These are phyloP conservation scores for Macrotyloma uniflorum DNA, from an alignment of 306 rosid species.

Conservation along the genomic window DNA sequence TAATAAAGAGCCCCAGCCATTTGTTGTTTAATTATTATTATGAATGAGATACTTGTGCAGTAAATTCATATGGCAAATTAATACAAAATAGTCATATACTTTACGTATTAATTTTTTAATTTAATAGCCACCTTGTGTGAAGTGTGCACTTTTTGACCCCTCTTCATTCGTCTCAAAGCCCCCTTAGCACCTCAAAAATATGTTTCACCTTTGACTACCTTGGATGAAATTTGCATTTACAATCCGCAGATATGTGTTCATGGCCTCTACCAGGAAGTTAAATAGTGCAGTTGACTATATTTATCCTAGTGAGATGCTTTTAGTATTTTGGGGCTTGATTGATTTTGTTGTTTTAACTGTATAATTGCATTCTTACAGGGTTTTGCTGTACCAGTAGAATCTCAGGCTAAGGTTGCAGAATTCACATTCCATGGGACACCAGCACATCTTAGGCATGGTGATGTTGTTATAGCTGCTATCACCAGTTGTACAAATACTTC, in stretches of 20 bases:
- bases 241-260: neutral
- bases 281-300: constrained; percentile 1
- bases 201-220: neutral
- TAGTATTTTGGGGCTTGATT: neutral
- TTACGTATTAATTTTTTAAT: neutral
- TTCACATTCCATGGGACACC: constrained; percentile 69
- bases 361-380: constrained; percentile 62
- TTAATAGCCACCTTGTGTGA: neutral
- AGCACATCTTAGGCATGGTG: constrained; percentile 91
- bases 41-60: neutral
- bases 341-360: constrained; percentile 40
- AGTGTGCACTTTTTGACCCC: neutral
- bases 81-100: neutral
- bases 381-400: constrained; percentile 86
- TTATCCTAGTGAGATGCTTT: neutral
- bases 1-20: neutral
- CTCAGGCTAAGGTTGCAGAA: constrained; percentile 68
- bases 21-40: neutral
- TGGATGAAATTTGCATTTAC: constrained; percentile 12
- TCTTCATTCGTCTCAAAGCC: neutral
- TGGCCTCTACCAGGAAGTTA: constrained; percentile 18
- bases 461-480: constrained; percentile 97
- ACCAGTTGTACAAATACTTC: constrained; percentile 99
- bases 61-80: neutral
- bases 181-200: neutral